These are phyloP conservation scores for Calonectria pauciramosa DNA, from an alignment of 2,329 filamentous ascomycete species.

Conservation along the genomic window DNA sequence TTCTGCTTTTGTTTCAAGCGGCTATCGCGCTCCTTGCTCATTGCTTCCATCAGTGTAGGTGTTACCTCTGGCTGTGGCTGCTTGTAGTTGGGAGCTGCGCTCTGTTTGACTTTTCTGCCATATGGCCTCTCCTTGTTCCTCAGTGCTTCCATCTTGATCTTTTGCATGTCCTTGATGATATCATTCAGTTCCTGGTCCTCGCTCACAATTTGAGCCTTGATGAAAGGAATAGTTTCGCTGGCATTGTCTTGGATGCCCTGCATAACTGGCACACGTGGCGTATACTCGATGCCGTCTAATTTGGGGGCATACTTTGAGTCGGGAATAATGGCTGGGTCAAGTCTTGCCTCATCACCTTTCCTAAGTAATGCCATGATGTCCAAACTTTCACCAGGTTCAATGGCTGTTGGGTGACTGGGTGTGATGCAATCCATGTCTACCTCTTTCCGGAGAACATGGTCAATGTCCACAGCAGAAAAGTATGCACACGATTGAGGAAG, in stretches of 20 bases:
- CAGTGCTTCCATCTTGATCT: slow-evolving; percentile 43
- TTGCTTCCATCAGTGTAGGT: slow-evolving; percentile 52
- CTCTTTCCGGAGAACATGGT: slow-evolving; percentile 95
- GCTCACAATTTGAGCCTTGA: slow-evolving; percentile 86
- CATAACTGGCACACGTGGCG: slow-evolving; percentile 84
- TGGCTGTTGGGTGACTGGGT: slow-evolving; percentile 83
- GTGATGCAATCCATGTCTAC: slow-evolving; percentile 98
- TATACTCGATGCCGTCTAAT: slow-evolving; percentile 76
- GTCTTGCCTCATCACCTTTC: slow-evolving; percentile 76
- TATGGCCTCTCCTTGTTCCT: slow-evolving; percentile 41
- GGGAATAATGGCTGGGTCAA: slow-evolving; percentile 76
- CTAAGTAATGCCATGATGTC: slow-evolving; percentile 85
- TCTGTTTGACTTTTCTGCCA: slow-evolving; percentile 45
- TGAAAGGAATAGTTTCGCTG: slow-evolving; percentile 69
- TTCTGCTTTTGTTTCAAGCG: slow-evolving; percentile 40
- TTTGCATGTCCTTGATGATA: slow-evolving; percentile 74
- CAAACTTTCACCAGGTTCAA: slow-evolving; percentile 87
- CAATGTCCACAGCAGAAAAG: slow-evolving; percentile 95
- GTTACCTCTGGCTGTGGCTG: slow-evolving; percentile 46
- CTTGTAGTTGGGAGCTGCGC: slow-evolving; percentile 54
- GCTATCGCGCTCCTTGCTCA: slow-evolving; percentile 40
- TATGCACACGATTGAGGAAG: slow-evolving; percentile 95
- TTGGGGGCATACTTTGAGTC: slow-evolving; percentile 65
- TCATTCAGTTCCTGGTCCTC: slow-evolving; percentile 80
- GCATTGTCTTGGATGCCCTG: slow-evolving; percentile 69